Conservation (phyloP, 441 rosid species). For the Caryocar brasiliense region DNA sequence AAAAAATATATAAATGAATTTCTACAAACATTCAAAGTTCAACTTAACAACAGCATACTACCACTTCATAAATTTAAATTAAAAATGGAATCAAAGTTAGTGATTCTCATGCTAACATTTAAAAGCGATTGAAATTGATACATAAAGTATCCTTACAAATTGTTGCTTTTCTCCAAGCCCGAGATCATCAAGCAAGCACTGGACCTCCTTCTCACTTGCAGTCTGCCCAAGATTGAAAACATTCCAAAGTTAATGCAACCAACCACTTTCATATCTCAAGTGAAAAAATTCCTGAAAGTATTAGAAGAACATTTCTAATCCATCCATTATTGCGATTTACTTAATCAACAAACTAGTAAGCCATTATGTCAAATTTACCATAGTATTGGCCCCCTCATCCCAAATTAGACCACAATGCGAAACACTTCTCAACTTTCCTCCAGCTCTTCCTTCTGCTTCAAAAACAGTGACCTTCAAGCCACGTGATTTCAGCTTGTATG, state of each 20-base stretch:
- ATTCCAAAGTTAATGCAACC: neutral
- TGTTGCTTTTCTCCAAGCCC: slow-evolving; percentile 79
- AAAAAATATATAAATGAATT: neutral
- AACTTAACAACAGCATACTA: neutral
- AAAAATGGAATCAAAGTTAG: too few species aligned
- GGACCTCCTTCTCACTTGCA: slow-evolving; percentile 70
- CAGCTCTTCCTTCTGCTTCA: slow-evolving; percentile 74
- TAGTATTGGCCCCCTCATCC: slow-evolving; percentile 96
- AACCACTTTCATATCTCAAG: too few species aligned
- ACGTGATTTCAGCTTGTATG: slow-evolving; percentile 68
- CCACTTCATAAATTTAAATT: neutral
- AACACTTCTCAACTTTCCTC: slow-evolving; percentile 79
- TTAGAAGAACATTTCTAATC: too few species aligned
- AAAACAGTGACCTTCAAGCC: slow-evolving; percentile 70
- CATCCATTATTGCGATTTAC: too few species aligned
- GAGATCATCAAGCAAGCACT: slow-evolving; percentile 57
- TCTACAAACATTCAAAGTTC: neutral
- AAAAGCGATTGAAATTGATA: neutral
- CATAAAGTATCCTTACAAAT: slow-evolving; percentile 35
- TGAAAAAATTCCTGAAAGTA: too few species aligned
- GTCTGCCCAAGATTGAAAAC: slow-evolving; percentile 37
- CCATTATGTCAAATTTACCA: too few species aligned
- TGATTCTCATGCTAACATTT: neutral
- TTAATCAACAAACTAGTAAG: too few species aligned
- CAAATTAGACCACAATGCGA: slow-evolving; percentile 51